Base-by-base conservation (phyloP, 805 yeast species). In the Yarrowia yakushimensis region DNA sequence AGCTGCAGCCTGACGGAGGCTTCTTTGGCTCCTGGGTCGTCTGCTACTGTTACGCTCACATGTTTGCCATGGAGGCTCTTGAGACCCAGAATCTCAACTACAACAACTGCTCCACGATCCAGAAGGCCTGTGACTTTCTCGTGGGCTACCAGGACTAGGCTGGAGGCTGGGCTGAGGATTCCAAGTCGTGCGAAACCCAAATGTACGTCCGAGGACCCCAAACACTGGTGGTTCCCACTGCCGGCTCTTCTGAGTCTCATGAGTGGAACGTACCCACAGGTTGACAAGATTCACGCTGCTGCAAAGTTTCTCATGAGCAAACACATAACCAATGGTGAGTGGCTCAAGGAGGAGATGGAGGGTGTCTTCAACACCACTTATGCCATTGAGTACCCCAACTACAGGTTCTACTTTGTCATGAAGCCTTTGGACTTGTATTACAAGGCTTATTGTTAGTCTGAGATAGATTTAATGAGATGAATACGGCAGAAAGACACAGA, bases 21-120 rank as follows among this genome's bases (percentile, higher is more conserved):
- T 94, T 98, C 98, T 96, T 92, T 72, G 99, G 99, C 0, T 85
- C 90, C 41, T 94, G 99, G 99, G 99, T 98, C 36, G 86, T 94
- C 5, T 94, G 99, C 72, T 91, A 81, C 71, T 89, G 97, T 0
- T 94, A 94, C 73, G 98, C 98, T 0, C 88, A 91, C 1, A 94
- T 94, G 99, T 94, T 94, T 81, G 99, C 99, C 0, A 74, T 94
- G 28, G 99, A 94, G 69, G 98, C 98, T 0, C 78, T 94, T 54
- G 78, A 83, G 27, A 82, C 93, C 4, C 86, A 87, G 27, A 89
- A 85, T 1, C 80, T 81, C 63, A 76, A 70, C 1, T 93, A 91
- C 71, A 70, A 69, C 0, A 90, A 86, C 68, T 83, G 87, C 39
- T 81, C 77, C 7, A 73, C 76, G 2, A 96, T 90, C 7, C 75